Conservation (phyloP, 2,329 filamentous ascomycete species). For the Talaromyces amestolkiae region DNA sequence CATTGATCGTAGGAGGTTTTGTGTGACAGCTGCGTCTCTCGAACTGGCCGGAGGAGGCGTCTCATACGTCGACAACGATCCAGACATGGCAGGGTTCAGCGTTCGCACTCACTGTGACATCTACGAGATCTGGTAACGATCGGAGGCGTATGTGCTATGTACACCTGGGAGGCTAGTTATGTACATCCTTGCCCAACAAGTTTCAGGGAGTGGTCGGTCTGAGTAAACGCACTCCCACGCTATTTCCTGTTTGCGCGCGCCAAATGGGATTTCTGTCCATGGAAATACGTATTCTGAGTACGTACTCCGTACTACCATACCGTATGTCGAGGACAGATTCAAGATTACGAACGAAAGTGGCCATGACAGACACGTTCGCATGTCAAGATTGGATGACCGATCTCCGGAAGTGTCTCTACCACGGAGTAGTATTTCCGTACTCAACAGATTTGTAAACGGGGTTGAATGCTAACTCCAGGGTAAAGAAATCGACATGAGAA, state of each 20-base stretch:
- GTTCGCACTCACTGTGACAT: not conserved
- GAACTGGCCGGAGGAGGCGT: not conserved
- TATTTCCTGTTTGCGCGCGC: conserved; percentile 9
- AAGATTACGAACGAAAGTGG: not conserved
- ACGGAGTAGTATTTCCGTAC: conserved; percentile 17
- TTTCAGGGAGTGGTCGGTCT: not conserved
- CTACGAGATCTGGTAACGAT: conserved; percentile 13
- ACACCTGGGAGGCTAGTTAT: not conserved
- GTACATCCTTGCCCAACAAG: conserved; percentile 12
- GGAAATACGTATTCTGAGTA: not conserved
- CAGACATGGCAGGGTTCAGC: not conserved
- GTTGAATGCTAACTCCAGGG: conserved; percentile 1
- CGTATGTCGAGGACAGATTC: not conserved
- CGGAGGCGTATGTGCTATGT: conserved; percentile 10
- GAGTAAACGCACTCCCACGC: not conserved
- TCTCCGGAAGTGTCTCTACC: conserved; percentile 6
- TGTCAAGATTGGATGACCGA: not conserved
- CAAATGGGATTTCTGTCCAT: conserved; percentile 1
- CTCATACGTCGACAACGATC: not conserved
- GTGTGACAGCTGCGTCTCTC: conserved; percentile 4
- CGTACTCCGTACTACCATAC: not conserved
- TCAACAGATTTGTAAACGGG: not conserved
- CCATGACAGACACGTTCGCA: conserved; percentile 11
- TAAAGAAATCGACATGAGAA: not conserved
- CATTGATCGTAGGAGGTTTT: not conserved